Base-by-base conservation (phyloP, 345 rosid genomes). In the Ceriops zippeliana region DNA sequence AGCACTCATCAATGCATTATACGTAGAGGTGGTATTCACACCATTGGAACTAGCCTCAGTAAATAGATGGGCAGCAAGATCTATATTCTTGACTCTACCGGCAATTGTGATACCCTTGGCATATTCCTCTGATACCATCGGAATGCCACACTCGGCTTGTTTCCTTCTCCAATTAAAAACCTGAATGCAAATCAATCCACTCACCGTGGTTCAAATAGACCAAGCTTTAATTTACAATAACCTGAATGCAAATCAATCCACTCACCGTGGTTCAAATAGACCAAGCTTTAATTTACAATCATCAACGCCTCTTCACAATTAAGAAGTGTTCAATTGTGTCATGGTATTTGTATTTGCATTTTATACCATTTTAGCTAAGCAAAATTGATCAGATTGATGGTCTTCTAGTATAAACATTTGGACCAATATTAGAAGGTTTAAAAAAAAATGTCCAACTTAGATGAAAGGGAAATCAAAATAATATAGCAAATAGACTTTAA, bases 1-100 rank as follows among this genome's bases (percentile, higher is more conserved):
- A 61, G 82, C 88, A 81, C 84, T 56, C 93, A 93, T 84, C 74
- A 93, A 74, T 22, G 98, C 91, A 73, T 93, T 93, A 80, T 88
- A 91, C 16, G 75, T 81, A 1, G 81, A 24, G 1, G 81, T 75
- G 3, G 76, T 76, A 82, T 76, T 85, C 19, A 75, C 58, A 27
- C 73, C 62, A 70, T 84, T 91, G 56, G 57, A 71, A 51, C 81
- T 67, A 5, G 98, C 92, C 84, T 93, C 97, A 0, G 57, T 42
- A 77, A 91, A 91, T 17, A 91, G 81, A 61, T 80, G 79, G 46
- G 69, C 58, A 0, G 98, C 92, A 73, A 86, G 79, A 77, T 83
- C 83, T 47, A 86, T 75, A 66, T 89, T 82, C 70, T 81, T 78
- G 54, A 69, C 73, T 76, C 85, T 80, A 63, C 97, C 96, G 19